Conservation (phyloP, 352 stramenopile species). For the Blastocystis sp. region DNA sequence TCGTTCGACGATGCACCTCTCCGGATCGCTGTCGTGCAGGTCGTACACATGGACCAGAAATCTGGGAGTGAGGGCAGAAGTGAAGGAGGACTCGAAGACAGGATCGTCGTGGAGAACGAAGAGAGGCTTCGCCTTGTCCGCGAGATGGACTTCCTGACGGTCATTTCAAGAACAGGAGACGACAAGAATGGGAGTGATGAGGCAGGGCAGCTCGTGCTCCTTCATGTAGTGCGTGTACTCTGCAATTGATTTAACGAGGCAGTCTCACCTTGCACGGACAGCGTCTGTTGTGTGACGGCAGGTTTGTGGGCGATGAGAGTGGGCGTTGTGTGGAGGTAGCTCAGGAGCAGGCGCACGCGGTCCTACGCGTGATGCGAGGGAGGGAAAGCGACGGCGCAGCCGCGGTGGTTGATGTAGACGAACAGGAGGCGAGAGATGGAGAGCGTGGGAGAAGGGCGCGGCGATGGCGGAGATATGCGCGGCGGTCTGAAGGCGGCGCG, state of each 20-base stretch:
- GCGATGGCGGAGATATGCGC: too few species aligned
- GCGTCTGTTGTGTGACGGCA: neutral
- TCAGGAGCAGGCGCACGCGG: conserved; percentile 33
- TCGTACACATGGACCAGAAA: conserved; percentile 34
- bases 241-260: too few species aligned
- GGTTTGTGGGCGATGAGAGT: neutral
- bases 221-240: conserved; percentile 25
- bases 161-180: neutral
- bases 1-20: neutral
- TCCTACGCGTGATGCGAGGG: neutral
- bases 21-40: neutral
- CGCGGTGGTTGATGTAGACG: conserved; percentile 31
- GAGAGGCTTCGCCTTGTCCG: neutral
- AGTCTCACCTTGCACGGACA: neutral
- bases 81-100: conserved; percentile 2
- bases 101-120: conserved; percentile 35
- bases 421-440: conserved; percentile 15
- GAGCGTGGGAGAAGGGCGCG: neutral
- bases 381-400: neutral
- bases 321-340: neutral
- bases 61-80: neutral
- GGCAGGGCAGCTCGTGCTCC: conserved; percentile 6
- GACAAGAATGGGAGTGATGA: conserved; percentile 27
- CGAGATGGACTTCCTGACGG: neutral
- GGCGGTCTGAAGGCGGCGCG: neutral